Base-by-base conservation (phyloP, 306 rosid species). In the Ziziphus jujuba region DNA sequence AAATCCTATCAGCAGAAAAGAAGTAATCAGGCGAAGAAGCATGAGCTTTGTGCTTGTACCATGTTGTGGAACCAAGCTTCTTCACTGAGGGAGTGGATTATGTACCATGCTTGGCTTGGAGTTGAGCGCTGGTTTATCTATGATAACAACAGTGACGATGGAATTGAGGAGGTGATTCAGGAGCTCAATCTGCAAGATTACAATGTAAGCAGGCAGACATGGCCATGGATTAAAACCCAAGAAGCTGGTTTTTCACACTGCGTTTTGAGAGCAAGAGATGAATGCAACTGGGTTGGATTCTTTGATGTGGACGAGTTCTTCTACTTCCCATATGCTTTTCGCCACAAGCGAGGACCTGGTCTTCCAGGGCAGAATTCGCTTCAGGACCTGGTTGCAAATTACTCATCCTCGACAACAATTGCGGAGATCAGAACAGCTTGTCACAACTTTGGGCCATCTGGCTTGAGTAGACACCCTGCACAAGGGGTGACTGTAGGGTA, bases 221-320 rank as follows among this genome's bases (percentile, higher is more conserved):
- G 99, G 99, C 99, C 99, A 7, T 95, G 99, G 99, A 84, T 90
- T 49, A 95, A 95, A 81, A 82, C 95, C 22, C 99, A 95, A 61
- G 99, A 95, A 73, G 96, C 99, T 4, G 99, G 99, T 33, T 95
- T 95, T 65, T 95, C 99, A 13, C 95, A 91, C 65, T 95, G 99
- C 53, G 95, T 92, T 35, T 68, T 95, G 83, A 81, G 69, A 72
- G 96, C 97, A 4, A 88, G 88, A 65, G 83, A 85, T 22, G 95
- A 95, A 38, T 95, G 99, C 56, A 84, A 87, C 5, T 95, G 99
- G 99, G 92, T 95, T 3, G 96, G 96, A 5, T 95, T 88, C 82
- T 95, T 90, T 70, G 99, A 95, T 61, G 96, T 88, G 24, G 99
- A 95, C 6, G 99, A 95, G 81, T 95, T 88, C 73, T 95, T 88